phyloP scores from a whole-genome alignment of 768 basidiomycete genomes.

The Leccinellum luteum region DNA sequence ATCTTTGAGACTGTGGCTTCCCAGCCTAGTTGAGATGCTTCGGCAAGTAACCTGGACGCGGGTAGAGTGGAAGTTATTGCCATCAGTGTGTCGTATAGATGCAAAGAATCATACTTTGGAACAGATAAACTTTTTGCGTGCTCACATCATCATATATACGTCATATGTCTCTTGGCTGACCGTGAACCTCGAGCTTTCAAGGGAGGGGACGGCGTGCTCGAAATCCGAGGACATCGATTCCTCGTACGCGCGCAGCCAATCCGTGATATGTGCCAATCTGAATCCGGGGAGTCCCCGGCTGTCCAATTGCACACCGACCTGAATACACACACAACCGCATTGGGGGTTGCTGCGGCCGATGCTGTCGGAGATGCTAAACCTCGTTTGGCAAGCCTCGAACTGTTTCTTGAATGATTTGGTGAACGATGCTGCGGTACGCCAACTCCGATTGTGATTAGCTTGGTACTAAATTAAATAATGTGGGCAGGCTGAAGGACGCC shows the following conservation, averaged over 20 bases:
- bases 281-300: constrained; percentile 2
- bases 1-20: background rate
- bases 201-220: background rate
- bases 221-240: background rate
- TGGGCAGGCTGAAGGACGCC: background rate
- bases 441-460: background rate
- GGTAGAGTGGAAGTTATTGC: background rate
- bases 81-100: background rate
- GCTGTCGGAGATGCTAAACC: constrained; percentile 9
- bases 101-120: background rate
- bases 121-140: constrained; percentile 5
- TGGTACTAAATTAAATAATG: background rate
- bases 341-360: constrained; percentile 18
- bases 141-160: constrained; percentile 2
- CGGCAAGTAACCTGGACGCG: constrained; percentile 5
- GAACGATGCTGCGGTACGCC: background rate
- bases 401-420: background rate
- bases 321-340: constrained; percentile 6
- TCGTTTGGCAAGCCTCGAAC: constrained; percentile 4
- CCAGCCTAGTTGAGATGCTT: constrained; percentile 6
- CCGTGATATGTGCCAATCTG: background rate
- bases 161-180: background rate
- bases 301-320: background rate
- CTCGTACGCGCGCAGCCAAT: background rate
- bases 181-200: background rate